Evolutionary conservation across 2,329 filamentous ascomycete species (phyloP), one percentile per base, ranked within the genome.

Genomic region (Phialophora expanda): DNA sequence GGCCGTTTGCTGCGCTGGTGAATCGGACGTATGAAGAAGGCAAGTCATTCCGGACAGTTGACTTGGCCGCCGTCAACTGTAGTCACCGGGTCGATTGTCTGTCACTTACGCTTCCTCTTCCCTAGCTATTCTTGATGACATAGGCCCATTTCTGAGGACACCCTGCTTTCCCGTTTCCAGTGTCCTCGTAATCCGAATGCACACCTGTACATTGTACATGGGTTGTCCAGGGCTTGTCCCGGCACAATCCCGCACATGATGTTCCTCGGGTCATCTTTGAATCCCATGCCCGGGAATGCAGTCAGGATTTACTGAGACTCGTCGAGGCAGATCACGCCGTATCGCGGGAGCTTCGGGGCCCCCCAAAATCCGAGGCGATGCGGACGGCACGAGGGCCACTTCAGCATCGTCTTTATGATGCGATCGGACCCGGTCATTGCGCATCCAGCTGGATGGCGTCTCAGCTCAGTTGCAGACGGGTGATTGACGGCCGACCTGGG

Each of bases 401-500:
- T 24, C 30, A 34, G 11, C 71, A 8, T 70, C 62, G 53, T 70
- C 66, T 30, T 66, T 66, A 41, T 70, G 58, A 32, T 17, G 60
- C 66, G 80, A 63, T 67, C 6, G 65, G n/a, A n/a, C n/a, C n/a
- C n/a, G n/a, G n/a, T n/a, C n/a, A n/a, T n/a, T n/a, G 68, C 1
- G 66, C 66, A 44, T 69, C 62, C 32, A 84, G 74, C 0, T 82
- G 82, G 62, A 84, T 84, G 7, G 78, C 71, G 68, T 84, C 82
- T 81, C 81, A 84, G 14, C 82, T 76, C 4, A 83, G 74, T 72
- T 84, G 82, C 3, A 80, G 66, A 3, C 78, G 74, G 2, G 28
- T 76, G 75, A 32, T 78, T 73, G n/a, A n/a, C 50, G 12, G 62
- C 65, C 17, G 62, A 41, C 12, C 56, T 46, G 56, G 62, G 32